phyloP scores from a whole-genome alignment of 768 basidiomycete genomes.

The Boletus pseudopeckii region DNA sequence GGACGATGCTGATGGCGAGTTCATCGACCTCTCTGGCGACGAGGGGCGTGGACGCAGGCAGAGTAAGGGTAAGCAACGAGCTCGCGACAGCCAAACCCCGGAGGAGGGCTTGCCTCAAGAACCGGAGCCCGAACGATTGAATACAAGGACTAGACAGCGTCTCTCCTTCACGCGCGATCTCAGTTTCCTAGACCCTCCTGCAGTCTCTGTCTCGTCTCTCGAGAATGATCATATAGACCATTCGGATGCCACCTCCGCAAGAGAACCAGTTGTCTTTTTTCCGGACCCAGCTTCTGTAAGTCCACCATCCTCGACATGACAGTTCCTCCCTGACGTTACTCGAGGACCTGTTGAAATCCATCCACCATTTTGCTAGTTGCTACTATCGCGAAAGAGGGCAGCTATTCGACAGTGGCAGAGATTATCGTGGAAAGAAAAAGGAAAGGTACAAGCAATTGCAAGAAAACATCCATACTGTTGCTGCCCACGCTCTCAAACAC shows the following conservation, averaged over 20 bases:
- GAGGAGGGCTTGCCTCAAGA: slow-evolving; percentile 11
- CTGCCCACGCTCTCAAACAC: slow-evolving; percentile 4
- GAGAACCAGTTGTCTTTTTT: slow-evolving; percentile 16
- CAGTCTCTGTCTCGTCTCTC: slow-evolving; percentile 5
- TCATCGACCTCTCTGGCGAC: slow-evolving; percentile 20
- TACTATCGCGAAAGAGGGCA: slow-evolving; percentile 65
- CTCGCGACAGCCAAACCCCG: slow-evolving; percentile 9
- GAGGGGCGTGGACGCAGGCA: slow-evolving; percentile 11
- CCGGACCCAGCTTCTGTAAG: slow-evolving; percentile 52
- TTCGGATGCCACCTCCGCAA: slow-evolving; percentile 2
- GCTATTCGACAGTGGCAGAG: slow-evolving; percentile 47
- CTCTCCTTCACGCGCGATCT: slow-evolving; percentile 47
- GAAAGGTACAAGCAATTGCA: slow-evolving; percentile 17
- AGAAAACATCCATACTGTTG: slow-evolving; percentile 23
- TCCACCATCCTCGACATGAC: not conserved
- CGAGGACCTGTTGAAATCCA: slow-evolving; percentile 50
- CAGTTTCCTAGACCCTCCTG: slow-evolving; percentile 48
- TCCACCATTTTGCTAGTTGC: slow-evolving; percentile 48
- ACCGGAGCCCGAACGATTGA: slow-evolving; percentile 10
- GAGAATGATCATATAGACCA: slow-evolving; percentile 2
- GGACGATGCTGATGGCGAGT: slow-evolving; percentile 26
- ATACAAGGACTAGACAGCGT: slow-evolving; percentile 37
- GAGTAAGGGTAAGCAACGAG: slow-evolving; percentile 27
- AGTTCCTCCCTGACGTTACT: slow-evolving; percentile 17
- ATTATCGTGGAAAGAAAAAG: slow-evolving; percentile 45